These are phyloP conservation scores for Trichoderma sp. DNA, from an alignment of 2,329 filamentous ascomycete genomes.

Conservation along the genomic window DNA sequence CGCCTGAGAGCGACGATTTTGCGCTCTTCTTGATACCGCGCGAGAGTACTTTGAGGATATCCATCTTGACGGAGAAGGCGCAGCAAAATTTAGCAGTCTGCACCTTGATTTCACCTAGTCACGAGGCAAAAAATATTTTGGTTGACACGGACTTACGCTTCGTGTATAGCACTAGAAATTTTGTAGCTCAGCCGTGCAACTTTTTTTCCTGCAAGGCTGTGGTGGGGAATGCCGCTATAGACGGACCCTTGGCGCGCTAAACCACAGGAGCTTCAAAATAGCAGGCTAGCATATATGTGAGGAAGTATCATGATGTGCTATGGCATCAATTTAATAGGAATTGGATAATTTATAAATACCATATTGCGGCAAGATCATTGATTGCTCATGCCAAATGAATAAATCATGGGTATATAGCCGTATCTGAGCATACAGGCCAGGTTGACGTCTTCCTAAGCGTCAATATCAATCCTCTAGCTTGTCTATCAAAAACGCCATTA, in stretches of 20 bases:
- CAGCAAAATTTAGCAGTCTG: neutral
- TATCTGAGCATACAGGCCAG: neutral
- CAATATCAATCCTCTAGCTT: neutral
- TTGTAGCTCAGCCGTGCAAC: slow-evolving; percentile 28
- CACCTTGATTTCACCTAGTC: neutral
- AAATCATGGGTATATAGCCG: neutral
- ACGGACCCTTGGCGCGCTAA: slow-evolving; percentile 9
- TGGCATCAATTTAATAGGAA: no score
- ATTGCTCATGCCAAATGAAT: neutral
- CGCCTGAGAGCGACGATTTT: slow-evolving; percentile 37
- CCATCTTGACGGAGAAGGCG: slow-evolving; percentile 50
- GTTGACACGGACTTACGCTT: neutral
- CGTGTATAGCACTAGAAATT: slow-evolving; percentile 26
- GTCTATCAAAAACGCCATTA: slow-evolving; percentile 5
- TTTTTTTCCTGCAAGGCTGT: slow-evolving; percentile 30
- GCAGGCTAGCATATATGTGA: neutral
- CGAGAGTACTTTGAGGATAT: slow-evolving; percentile 72
- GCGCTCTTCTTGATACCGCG: slow-evolving; percentile 64
- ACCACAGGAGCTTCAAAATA: neutral
- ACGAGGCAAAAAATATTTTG: neutral
- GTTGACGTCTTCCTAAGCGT: neutral
- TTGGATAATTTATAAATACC: neutral
- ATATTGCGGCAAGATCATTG: neutral
- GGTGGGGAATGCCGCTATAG: slow-evolving; percentile 22
- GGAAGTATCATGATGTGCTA: neutral